A percentile compares a stretch with the other conserved stretches of the same genome.
Evolutionary conservation across 345 rosid genomes (phyloP).

Genomic region (Eucalyptus urophylla): DNA sequence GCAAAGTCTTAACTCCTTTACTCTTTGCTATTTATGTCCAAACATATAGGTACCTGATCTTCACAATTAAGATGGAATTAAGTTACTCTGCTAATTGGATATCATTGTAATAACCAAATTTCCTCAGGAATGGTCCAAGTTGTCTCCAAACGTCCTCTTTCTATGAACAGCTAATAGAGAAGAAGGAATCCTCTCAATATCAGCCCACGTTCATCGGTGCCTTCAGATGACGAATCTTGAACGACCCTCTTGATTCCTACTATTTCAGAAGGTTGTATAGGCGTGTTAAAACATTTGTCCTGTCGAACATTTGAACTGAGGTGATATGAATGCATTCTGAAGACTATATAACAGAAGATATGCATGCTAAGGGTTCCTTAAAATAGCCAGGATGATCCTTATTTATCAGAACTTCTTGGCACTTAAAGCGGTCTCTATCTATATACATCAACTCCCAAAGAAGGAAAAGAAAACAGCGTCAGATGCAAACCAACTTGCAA

Average conservation of each 20-base stretch:
- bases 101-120: slow-evolving; percentile 87
- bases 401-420: background rate
- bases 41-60: slow-evolving; percentile 50
- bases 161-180: slow-evolving; percentile 82
- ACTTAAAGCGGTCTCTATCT: background rate
- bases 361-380: background rate
- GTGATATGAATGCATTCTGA: background rate
- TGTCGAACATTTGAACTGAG: slow-evolving; percentile 1
- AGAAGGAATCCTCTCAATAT: slow-evolving; percentile 86
- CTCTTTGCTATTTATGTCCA: background rate
- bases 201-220: slow-evolving; percentile 77
- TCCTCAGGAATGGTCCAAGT: slow-evolving; percentile 86
- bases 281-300: slow-evolving; percentile 92
- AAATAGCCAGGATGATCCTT: background rate
- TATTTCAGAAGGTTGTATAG: slow-evolving; percentile 85
- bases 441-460: background rate
- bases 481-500: background rate
- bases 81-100: slow-evolving; percentile 72
- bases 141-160: slow-evolving; percentile 92
- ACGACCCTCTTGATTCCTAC: slow-evolving; percentile 77
- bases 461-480: background rate
- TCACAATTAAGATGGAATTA: slow-evolving; percentile 60
- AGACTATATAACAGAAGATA: background rate
- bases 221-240: slow-evolving; percentile 71
- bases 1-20: no score